These are phyloP conservation scores for Pseudogymnoascus sp. DNA, from an alignment of 2,329 filamentous ascomycete species.

Conservation along the genomic window DNA sequence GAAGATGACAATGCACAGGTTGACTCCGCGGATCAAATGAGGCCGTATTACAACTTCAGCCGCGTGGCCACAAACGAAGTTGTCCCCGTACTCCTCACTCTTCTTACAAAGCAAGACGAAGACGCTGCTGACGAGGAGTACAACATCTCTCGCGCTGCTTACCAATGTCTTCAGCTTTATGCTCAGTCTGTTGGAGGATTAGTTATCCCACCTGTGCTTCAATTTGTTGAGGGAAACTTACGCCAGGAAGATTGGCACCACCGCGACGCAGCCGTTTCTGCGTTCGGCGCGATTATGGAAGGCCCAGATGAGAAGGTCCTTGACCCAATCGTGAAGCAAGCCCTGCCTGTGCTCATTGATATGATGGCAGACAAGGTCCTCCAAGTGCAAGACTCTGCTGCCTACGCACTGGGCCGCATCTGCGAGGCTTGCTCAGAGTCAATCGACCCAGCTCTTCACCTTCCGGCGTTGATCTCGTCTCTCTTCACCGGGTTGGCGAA, in stretches of 20 bases:
- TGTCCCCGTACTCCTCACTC: constrained; percentile 78
- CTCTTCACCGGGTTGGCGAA: constrained; percentile 85
- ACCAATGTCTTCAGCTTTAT: constrained; percentile 94
- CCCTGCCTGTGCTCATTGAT: constrained; percentile 79
- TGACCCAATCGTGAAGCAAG: constrained; percentile 92
- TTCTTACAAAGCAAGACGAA: constrained; percentile 95
- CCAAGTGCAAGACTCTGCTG: constrained; percentile 91
- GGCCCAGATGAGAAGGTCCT: constrained; percentile 88
- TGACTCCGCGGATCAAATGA: constrained; percentile 47
- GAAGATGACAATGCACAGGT: constrained; percentile 91
- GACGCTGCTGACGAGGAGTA: constrained; percentile 96
- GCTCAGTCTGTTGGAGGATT: constrained; percentile 80
- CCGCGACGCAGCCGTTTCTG: constrained; percentile 90
- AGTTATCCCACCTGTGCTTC: constrained; percentile 78
- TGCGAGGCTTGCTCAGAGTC: constrained; percentile 88
- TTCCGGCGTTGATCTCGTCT: constrained; percentile 77
- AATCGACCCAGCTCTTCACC: constrained; percentile 76
- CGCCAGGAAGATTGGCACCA: constrained; percentile 89
- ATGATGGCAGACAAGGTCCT: constrained; percentile 86
- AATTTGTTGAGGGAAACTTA: constrained; percentile 87
- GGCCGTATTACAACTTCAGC: constrained; percentile 93
- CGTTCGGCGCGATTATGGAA: constrained; percentile 98
- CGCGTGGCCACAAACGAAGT: constrained; percentile 89
- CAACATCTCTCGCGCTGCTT: constrained; percentile 88
- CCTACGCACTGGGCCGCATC: constrained; percentile 91